Evolutionary conservation across 768 basidiomycete species (phyloP), one percentile per base, ranked within the genome.

Genomic region (Dentipellis fragilis): DNA sequence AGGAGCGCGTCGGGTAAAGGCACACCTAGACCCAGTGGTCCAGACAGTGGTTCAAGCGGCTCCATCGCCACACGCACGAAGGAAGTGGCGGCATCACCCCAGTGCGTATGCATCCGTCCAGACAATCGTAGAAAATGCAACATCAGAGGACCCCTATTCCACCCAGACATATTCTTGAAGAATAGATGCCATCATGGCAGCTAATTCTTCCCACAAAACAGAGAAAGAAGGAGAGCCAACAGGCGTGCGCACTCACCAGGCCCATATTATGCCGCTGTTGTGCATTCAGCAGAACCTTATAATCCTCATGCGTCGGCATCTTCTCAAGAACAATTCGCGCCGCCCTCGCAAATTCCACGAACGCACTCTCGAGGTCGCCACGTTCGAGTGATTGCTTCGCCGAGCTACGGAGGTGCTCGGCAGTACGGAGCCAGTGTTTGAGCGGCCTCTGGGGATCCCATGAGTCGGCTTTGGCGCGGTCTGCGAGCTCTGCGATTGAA

Each of bases 251-350:
- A 81, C 87, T 69, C 68, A 91, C 89, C 73, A 81, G 67, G 35
- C 74, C 78, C 16, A 91, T 75, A 67, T 88, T 87, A 51, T 80
- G 71, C 52, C 83, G 75, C 63, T 91, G 89, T 10, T 74, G 71
- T 6, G 70, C 54, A 47, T 66, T 83, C 62, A 92, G 67, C 47
- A 81, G 67, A 1, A 71, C 71, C 36, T 75, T 62, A 65, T 85
- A 91, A 46, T 88, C 83, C 53, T 75, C 72, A 69, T 91, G 89
- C 1, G 72, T 70, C 0, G 89, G 89, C n/a, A 92, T 71, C 60
- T 80, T 84, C 71, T 92, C 87, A 10, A 89, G 77, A 19, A 89
- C 85, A 56, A 91, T 71, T 1, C 85, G 88, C 0, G 87, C 87
- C 9, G 88, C 85, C 57, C 75, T 80, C 2, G 88, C 88, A 51